Conservation (phyloP, 164 flowering plant genomes). For the Piper betle region DNA sequence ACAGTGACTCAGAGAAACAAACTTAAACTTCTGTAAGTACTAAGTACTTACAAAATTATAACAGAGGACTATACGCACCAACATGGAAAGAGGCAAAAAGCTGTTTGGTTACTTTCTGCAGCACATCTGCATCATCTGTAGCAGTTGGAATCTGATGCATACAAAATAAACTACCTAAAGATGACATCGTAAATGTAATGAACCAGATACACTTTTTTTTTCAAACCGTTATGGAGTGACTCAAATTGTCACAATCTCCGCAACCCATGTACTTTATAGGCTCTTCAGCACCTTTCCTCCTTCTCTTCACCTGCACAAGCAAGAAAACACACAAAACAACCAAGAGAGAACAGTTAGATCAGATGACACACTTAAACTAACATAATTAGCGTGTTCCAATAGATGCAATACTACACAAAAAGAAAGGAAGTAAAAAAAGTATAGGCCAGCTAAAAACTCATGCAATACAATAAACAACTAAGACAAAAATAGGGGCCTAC, state of each 20-base stretch:
- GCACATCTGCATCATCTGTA: slow-evolving; percentile 69
- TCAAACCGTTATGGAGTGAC: slow-evolving; percentile 75
- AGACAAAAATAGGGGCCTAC: too few relatives aligned
- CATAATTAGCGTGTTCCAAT: too few relatives aligned
- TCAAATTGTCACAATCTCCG: slow-evolving; percentile 91
- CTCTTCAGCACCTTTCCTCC: slow-evolving; percentile 70
- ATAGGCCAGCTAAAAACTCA: too few relatives aligned
- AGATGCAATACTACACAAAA: too few relatives aligned
- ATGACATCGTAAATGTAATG: too few relatives aligned
- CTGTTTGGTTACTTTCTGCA: slow-evolving; percentile 68
- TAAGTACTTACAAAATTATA: too few relatives aligned
- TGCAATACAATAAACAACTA: too few relatives aligned
- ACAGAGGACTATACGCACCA: slow-evolving; percentile 23
- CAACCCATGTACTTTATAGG: slow-evolving; percentile 87
- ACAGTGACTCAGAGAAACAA: too few relatives aligned
- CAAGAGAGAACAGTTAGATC: too few relatives aligned
- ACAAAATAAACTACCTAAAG: too few relatives aligned
- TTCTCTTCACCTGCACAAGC: slow-evolving; percentile 56
- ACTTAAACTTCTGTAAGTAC: too few relatives aligned
- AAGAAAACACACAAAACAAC: background rate
- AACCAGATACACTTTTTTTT: background rate
- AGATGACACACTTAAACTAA: background rate
- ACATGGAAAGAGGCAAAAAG: slow-evolving; percentile 61
- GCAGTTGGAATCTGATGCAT: slow-evolving; percentile 66
- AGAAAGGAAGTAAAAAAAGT: too few relatives aligned